A percentile compares a stretch with the other conserved stretches of the same genome.
Conservation (phyloP, 495 filamentous ascomycete species). For the Talaromyces adpressus region DNA sequence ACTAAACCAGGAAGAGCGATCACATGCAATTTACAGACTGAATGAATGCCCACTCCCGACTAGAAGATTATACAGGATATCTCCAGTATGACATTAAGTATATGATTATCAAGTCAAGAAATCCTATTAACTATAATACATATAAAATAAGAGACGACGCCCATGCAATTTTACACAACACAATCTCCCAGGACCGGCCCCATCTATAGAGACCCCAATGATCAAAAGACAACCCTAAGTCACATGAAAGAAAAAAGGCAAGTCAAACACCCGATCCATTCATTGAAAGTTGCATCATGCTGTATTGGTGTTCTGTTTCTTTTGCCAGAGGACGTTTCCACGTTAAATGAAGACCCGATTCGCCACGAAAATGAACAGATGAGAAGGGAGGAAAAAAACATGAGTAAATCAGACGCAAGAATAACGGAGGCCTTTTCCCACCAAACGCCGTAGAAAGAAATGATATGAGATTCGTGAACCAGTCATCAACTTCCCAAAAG, state of each 20-base stretch:
- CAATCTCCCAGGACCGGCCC: constrained; percentile 5
- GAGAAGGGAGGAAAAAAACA: background rate
- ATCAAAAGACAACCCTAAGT: background rate
- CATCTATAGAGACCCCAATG: constrained; percentile 1
- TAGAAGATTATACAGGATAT: background rate
- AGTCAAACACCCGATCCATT: constrained; percentile 10
- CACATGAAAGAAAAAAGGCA: background rate
- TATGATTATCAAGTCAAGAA: background rate
- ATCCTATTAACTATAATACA: constrained; percentile 9
- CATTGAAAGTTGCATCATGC: background rate
- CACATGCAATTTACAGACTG: background rate
- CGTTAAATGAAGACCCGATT: background rate
- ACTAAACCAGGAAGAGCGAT: constrained; percentile 4
- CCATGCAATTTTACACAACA: constrained; percentile 7
- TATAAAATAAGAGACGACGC: constrained; percentile 6
- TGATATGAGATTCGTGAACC: constrained; percentile 7
- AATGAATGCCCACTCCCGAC: background rate
- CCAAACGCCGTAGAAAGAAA: constrained; percentile 9
- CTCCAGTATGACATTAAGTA: background rate
- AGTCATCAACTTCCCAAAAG: constrained; percentile 7
- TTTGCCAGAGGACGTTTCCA: constrained; percentile 3
- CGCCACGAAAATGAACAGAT: background rate
- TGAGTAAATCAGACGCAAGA: constrained; percentile 11
- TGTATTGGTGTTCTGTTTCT: background rate
- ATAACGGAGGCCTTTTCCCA: constrained; percentile 9